Base-by-base conservation (phyloP, 176 grass and related monocot genomes). In the Secale cereale region DNA sequence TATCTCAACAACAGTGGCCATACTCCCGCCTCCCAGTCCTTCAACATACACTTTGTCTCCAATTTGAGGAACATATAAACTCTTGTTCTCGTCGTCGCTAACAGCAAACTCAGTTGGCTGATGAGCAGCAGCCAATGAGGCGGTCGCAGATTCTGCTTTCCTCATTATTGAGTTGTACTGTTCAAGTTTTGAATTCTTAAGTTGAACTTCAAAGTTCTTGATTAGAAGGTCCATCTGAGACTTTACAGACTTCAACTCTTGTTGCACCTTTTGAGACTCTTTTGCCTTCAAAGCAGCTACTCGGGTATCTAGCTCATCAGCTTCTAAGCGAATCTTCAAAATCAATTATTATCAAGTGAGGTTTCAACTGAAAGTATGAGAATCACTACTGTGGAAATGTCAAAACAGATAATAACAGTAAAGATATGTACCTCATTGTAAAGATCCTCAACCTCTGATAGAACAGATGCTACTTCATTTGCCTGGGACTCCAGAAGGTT, bases 211-310 rank as follows among this genome's bases (percentile, higher is more conserved):
- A 5, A 94, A 94, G 35, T 92, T 76, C 79, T 90, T 87, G 36
- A 94, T 90, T 90, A 94, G 81, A 9, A 74, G 65, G 70, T 94
- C 87, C 93, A 94, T 92, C 41, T 90, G 69, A 86, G 85, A 90
- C 82, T 94, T 94, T 6, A 92, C 85, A 68, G 39, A 36, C 76
- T 90, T 88, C 56, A 92, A 23, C 32, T 94, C 93, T 75, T 94
- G 85, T 12, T 86, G 93, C 9, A 92, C 79, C 56, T 83, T 72
- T 6, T 86, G 87, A 85, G 75, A 77, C 67, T 94, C 90, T 72
- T 20, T 90, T 57, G 87, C 45, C 82, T 81, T 92, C 70, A 92
- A 82, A 56, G 80, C 48, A 72, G 82, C 76, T 14, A 89, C 82
- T 68, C 87, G 74, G 56, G 10, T 87, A 81, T 94, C 93, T 20